These are phyloP conservation scores for Eustoma russellianum DNA, from an alignment of 257 asterid species.

Conservation along the genomic window DNA sequence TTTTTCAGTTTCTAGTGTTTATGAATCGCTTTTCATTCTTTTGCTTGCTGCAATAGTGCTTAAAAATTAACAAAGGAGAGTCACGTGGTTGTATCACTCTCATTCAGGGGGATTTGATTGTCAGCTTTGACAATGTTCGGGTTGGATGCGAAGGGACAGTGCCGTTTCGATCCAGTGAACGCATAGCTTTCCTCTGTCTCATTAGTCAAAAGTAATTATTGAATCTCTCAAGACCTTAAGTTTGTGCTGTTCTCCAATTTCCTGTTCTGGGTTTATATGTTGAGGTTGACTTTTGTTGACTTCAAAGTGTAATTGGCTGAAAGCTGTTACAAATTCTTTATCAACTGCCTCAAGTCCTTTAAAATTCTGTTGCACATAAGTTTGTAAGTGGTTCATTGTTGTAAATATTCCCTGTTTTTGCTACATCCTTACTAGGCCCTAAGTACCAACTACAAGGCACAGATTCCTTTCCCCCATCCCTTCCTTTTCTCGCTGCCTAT, in stretches of 20 bases:
- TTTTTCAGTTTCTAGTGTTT: neutral
- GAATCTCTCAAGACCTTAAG: neutral
- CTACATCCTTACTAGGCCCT: neutral
- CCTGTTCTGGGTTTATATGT: neutral
- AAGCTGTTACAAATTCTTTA: too few relatives aligned
- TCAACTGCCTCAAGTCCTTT: too few relatives aligned
- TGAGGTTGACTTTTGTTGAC: too few relatives aligned
- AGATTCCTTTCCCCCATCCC: too few relatives aligned
- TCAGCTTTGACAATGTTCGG: conserved; percentile 76
- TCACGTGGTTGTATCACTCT: neutral
- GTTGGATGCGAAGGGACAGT: conserved; percentile 96
- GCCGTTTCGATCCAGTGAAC: conserved; percentile 85
- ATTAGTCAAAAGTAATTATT: conserved; percentile 47
- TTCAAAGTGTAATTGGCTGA: too few relatives aligned
- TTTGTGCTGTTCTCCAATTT: neutral
- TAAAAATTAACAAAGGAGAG: neutral
- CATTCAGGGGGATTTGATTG: conserved; percentile 86
- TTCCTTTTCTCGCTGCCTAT: neutral
- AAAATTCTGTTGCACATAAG: too few relatives aligned
- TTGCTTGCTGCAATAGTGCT: neutral
- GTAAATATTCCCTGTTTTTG: neutral
- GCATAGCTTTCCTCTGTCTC: conserved; percentile 92
- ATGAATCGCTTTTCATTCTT: neutral
- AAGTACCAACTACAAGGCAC: neutral
- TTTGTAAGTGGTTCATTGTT: too few relatives aligned